A percentile compares a stretch with the other conserved stretches of the same genome.
Conservation (phyloP, 2,329 filamentous ascomycete species). For the Botryosphaeria dothidea region DNA sequence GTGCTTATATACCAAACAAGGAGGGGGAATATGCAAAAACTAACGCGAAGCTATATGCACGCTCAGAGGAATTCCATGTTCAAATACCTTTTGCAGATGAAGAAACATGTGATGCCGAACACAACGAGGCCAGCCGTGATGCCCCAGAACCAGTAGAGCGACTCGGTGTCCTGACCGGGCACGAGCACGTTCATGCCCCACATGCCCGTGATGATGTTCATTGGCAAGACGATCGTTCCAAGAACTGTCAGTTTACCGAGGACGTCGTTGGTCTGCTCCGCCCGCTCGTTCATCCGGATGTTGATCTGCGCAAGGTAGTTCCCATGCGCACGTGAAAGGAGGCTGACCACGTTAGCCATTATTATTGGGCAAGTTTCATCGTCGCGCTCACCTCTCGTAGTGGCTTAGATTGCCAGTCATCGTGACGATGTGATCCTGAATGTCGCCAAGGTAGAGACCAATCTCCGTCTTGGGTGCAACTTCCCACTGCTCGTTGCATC, state of each 20-base stretch:
- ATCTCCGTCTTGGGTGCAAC: constrained; percentile 94
- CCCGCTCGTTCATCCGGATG: constrained; percentile 96
- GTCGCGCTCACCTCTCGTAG: constrained; percentile 79
- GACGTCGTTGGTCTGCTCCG: constrained; percentile 93
- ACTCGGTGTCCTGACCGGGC: constrained; percentile 83
- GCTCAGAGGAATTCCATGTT: constrained; percentile 17
- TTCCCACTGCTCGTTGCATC: constrained; percentile 97
- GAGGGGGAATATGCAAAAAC: background rate
- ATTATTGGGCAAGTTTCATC: constrained; percentile 16
- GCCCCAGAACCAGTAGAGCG: constrained; percentile 54
- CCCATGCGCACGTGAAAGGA: constrained; percentile 85
- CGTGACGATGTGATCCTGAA: constrained; percentile 98
- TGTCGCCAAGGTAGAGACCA: constrained; percentile 95
- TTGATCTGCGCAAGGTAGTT: constrained; percentile 99
- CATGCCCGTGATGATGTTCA: constrained; percentile 98
- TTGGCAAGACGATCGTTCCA: constrained; percentile 93
- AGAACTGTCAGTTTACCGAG: constrained; percentile 93
- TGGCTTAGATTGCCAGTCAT: constrained; percentile 97
- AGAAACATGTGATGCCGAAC: constrained; percentile 79
- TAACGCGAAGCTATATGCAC: background rate
- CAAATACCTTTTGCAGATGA: constrained; percentile 81
- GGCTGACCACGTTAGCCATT: constrained; percentile 51
- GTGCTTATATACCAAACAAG: background rate
- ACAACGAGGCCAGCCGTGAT: constrained; percentile 72
- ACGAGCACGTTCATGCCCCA: constrained; percentile 99